Base-by-base conservation (phyloP, 306 rosid species). In the Hylodesmum podocarpum region DNA sequence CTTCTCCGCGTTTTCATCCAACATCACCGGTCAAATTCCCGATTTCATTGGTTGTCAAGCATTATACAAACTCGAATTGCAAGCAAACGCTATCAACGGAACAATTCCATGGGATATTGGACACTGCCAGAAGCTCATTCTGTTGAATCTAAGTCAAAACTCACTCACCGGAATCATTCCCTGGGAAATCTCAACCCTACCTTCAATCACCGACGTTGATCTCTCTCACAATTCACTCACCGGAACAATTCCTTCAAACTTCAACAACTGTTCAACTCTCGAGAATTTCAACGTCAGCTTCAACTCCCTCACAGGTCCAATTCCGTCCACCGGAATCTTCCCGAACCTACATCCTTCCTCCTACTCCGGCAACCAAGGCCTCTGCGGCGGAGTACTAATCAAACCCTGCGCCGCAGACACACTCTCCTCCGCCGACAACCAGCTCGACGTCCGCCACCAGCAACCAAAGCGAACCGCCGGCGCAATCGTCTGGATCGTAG, bases 401-500 rank as follows among this genome's bases (percentile, higher is more conserved):
- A 95, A 89, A 69, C 97, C 94, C 0, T 95, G 97, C 66, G 86
- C 83, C 0, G 76, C 51, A 0, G 93, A 87, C 55, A 55, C 86
- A 0, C 55, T 75, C 0, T n/a, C 78, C 13, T 65, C 83, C 33
- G 84, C 64, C 0, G 86, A 74, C 0, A 62, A 51, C 25, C 91
- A 87, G 28, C 70, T 83, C 6, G 81, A 66, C 6, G 78, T 51
- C 21, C 79, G 39, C 16, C 85, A 68, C 7, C 85, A 85, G 69
- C 87, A 84, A 76, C 97, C 96, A 5, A 91, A 80, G 78, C 64
- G 70, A 49, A 84, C 97, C 8, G 96, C 97, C 0, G 93, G 97
- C 1, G 96, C 99, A 1, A 86, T 95, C 4, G 93, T 92, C 3
- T 92, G 97, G 99, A 88, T 95, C 11, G 79, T 89, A 62, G 97